A percentile compares a stretch with the other conserved stretches of the same genome.
phyloP scores from a whole-genome alignment of 495 filamentous ascomycete species.

The Lophiostoma macrostomum region DNA sequence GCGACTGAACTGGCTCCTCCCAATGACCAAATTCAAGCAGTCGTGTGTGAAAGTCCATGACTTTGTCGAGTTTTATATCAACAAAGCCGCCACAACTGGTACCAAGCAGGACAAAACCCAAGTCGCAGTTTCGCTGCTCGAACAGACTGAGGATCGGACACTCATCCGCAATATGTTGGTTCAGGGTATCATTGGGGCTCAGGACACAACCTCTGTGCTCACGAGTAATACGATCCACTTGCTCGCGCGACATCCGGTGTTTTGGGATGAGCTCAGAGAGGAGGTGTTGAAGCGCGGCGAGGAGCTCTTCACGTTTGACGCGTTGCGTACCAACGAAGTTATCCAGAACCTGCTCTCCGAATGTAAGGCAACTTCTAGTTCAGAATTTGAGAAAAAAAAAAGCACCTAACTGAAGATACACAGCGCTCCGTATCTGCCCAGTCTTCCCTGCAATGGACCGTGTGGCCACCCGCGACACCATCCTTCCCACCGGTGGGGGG shows the following conservation, averaged over 20 bases:
- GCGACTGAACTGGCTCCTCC: not conserved
- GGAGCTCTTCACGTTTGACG: not conserved
- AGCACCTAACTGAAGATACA: not conserved
- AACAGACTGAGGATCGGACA: not conserved
- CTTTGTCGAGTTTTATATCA: not conserved
- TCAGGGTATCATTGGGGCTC: conserved; percentile 2
- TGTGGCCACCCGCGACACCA: not conserved
- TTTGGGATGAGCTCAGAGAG: not conserved
- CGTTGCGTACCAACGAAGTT: not conserved
- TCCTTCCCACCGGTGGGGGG: not conserved
- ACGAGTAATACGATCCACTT: not conserved
- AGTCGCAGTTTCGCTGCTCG: not conserved
- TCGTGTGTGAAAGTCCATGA: not conserved
- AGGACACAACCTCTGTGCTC: conserved; percentile 4
- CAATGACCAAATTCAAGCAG: not conserved
- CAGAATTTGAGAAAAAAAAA: not conserved
- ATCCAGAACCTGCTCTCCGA: conserved; percentile 1
- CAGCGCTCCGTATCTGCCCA: conserved; percentile 1
- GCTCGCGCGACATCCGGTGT: not conserved
- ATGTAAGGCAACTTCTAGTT: not conserved
- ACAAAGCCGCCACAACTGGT: not conserved
- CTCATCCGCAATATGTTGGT: not conserved
- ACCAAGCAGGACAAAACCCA: not conserved
- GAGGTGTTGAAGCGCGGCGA: not conserved
- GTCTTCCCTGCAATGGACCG: not conserved